phyloP scores from a whole-genome alignment of 2,329 filamentous ascomycete genomes.

The Diatrype stigma region DNA sequence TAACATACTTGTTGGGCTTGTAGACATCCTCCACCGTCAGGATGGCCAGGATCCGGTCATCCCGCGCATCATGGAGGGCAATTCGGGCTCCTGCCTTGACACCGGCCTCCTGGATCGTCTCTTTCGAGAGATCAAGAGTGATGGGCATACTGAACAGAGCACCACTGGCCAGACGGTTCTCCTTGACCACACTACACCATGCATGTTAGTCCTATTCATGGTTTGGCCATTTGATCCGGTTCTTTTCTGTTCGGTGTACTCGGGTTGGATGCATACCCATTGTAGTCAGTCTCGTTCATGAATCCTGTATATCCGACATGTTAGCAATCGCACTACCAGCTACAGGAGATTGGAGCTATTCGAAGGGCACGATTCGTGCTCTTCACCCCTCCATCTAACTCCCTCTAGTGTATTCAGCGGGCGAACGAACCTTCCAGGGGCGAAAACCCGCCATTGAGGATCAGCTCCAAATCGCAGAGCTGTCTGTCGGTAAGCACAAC shows the following conservation, averaged over 20 bases:
- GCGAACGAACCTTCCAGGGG: constrained; percentile 78
- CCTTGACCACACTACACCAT: constrained; percentile 70
- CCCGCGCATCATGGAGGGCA: constrained; percentile 89
- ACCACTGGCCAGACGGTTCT: constrained; percentile 82
- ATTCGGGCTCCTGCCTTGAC: constrained; percentile 79
- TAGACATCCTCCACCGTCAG: constrained; percentile 95
- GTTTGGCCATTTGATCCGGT: background rate
- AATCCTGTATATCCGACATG: constrained; percentile 61
- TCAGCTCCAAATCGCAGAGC: constrained; percentile 94
- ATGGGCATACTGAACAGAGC: constrained; percentile 96
- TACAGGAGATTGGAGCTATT: constrained; percentile 1
- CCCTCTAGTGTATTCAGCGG: no score
- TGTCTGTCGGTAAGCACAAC: constrained; percentile 87
- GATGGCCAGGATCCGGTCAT: constrained; percentile 94
- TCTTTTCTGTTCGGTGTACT: background rate
- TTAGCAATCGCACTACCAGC: constrained; percentile 18
- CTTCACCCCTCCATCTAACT: no score
- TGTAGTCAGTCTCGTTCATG: constrained; percentile 96
- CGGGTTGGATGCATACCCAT: constrained; percentile 57
- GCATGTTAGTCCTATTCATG: constrained; percentile 2
- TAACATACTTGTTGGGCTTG: constrained; percentile 81
- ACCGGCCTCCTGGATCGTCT: constrained; percentile 68
- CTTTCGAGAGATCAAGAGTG: constrained; percentile 77
- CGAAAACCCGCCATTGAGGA: constrained; percentile 96
- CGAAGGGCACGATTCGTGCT: no score